Conservation (phyloP, 208 protist species). For the Angomonas ambiguus region DNA sequence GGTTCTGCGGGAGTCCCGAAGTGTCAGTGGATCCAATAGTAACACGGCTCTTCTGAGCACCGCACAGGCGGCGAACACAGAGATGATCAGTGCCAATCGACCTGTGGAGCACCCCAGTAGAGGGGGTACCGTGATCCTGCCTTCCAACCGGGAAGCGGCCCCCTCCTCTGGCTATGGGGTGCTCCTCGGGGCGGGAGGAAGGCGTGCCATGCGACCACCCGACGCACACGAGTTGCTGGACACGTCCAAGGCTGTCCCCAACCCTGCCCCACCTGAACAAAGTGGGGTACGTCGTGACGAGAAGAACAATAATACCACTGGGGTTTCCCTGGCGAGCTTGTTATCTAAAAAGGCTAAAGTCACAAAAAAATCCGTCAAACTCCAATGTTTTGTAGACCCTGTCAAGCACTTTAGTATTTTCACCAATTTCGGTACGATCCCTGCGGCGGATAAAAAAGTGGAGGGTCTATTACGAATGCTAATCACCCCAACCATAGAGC, state of each 20-base stretch:
- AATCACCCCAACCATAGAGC: conserved; percentile 75
- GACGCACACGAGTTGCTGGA: conserved; percentile 18
- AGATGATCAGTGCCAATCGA: conserved; percentile 4
- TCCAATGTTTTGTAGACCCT: conserved; percentile 84
- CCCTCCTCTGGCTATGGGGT: conserved; percentile 52
- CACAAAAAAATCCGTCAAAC: conserved; percentile 43
- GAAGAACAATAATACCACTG: no score
- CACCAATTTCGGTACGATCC: conserved; percentile 78
- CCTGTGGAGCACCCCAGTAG: not conserved
- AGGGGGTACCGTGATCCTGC: not conserved
- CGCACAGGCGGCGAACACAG: not conserved
- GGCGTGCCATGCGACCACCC: conserved; percentile 71
- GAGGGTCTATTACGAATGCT: conserved; percentile 68
- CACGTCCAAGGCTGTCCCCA: not conserved
- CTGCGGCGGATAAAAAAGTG: conserved; percentile 66
- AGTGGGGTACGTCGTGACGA: no score
- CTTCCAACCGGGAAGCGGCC: not conserved
- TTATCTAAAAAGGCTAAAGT: conserved; percentile 41
- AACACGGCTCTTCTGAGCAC: not conserved
- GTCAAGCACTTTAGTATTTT: conserved; percentile 74
- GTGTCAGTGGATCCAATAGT: not conserved
- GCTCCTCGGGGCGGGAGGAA: conserved; percentile 65
- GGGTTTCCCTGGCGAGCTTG: conserved; percentile 48
- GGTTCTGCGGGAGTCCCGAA: not conserved
- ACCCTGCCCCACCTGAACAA: no score